Conservation (phyloP, 768 basidiomycete genomes). For the Lactarius akahatsu region DNA sequence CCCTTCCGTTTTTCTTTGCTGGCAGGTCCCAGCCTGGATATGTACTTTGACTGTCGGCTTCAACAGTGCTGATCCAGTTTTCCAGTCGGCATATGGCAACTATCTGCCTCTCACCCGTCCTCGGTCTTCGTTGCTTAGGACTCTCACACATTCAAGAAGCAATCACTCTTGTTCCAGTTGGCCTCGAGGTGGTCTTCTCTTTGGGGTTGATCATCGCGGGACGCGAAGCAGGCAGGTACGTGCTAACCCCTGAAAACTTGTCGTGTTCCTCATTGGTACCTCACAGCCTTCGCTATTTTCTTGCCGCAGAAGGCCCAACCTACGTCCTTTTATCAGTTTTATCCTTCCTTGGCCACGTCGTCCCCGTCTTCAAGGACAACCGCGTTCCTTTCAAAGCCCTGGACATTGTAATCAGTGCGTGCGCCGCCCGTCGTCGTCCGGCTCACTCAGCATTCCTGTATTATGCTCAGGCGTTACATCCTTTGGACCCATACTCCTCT, state of each 20-base stretch:
- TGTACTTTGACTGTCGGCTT: conserved; percentile 35
- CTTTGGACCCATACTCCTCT: conserved; percentile 63
- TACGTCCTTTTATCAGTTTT: conserved; percentile 59
- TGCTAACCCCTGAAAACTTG: conserved; percentile 19
- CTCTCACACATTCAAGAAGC: conserved; percentile 48
- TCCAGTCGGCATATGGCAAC: conserved; percentile 26
- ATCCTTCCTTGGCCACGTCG: conserved; percentile 57
- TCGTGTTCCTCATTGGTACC: background rate
- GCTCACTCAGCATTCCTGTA: background rate
- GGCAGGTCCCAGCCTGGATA: conserved; percentile 38
- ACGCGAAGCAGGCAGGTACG: conserved; percentile 50
- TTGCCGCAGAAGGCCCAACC: conserved; percentile 60
- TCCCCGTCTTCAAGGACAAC: conserved; percentile 51
- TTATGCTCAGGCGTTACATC: conserved; percentile 48
- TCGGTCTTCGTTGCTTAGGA: conserved; percentile 68
- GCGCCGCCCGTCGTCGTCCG: background rate
- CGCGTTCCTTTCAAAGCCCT: conserved; percentile 49
- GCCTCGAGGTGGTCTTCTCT: conserved; percentile 60
- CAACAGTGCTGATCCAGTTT: conserved; percentile 27
- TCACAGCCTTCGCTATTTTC: conserved; percentile 53
- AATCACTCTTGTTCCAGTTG: conserved; percentile 60
- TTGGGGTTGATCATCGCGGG: conserved; percentile 51
- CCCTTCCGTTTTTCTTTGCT: conserved; percentile 28
- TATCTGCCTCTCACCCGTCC: conserved; percentile 65
- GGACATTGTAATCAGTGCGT: conserved; percentile 63